Percentiles rank a stretch among this genome's conserved stretches.
Evolutionary conservation across 2,329 filamentous ascomycete species (phyloP).

Genomic region (Colletotrichum graminicola): DNA sequence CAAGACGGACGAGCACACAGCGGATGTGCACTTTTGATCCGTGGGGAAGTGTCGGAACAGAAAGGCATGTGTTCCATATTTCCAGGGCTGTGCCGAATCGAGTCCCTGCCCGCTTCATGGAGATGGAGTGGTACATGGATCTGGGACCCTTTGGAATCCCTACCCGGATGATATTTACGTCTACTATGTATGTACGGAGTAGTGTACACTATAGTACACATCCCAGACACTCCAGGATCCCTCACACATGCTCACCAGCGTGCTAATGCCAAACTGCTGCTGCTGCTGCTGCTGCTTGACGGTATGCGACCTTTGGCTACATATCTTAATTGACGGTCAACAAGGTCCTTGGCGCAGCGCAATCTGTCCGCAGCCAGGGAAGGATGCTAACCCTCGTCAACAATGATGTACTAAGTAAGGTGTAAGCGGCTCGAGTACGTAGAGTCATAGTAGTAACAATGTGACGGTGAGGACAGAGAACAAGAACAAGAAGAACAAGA

Average conservation of each 20-base stretch:
- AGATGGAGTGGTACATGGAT: not conserved
- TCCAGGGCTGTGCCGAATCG: constrained; percentile 1
- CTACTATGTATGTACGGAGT: no score
- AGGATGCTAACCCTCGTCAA: not conserved
- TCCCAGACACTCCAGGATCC: not conserved
- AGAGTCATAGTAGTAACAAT: not conserved
- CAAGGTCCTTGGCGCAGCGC: not conserved
- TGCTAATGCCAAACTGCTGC: not conserved
- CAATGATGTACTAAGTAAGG: not conserved
- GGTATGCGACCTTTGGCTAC: not conserved
- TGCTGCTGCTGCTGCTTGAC: not conserved
- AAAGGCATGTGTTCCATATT: constrained; percentile 4
- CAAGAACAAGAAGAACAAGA: not conserved
- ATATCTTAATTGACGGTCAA: not conserved
- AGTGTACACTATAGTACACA: no score
- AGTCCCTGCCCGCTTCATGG: constrained; percentile 2
- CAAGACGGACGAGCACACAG: not conserved
- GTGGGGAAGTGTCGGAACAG: constrained; percentile 3
- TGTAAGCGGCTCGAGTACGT: not conserved
- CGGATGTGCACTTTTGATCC: not conserved
- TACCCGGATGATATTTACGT: not conserved
- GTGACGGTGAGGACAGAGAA: not conserved
- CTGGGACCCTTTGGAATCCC: not conserved
- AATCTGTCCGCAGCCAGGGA: not conserved
- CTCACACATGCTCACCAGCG: not conserved